phyloP scores from a whole-genome alignment of 148 eudicot species.

The Chenopodium berlandieri region DNA sequence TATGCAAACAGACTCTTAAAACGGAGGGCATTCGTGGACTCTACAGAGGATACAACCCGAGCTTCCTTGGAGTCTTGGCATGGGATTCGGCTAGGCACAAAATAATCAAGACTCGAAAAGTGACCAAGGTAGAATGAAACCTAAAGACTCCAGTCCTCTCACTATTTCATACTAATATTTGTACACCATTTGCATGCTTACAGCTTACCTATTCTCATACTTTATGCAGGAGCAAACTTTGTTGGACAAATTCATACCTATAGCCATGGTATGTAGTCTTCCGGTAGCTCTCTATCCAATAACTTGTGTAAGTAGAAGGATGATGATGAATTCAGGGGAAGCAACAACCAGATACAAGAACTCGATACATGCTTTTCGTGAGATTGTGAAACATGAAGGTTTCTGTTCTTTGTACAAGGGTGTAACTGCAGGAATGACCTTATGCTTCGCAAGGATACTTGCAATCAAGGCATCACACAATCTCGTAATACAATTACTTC shows the following conservation, averaged over 20 bases:
- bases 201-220: too few species aligned
- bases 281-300: slow-evolving; percentile 20
- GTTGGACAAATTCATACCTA: background rate
- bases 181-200: too few species aligned
- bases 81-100: background rate
- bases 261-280: background rate
- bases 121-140: background rate
- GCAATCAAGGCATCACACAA: too few species aligned
- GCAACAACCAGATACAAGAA: slow-evolving; percentile 4
- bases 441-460: background rate
- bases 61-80: slow-evolving; percentile 5
- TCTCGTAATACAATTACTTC: too few species aligned
- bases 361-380: background rate
- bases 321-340: slow-evolving; percentile 37
- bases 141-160: background rate
- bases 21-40: slow-evolving; percentile 28
- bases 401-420: background rate
- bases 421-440: background rate
- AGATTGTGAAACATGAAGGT: background rate
- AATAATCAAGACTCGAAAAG: background rate
- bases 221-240: too few species aligned
- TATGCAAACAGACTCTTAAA: slow-evolving; percentile 16
- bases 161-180: too few species aligned
- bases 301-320: slow-evolving; percentile 18
- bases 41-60: slow-evolving; percentile 19